phyloP scores from a whole-genome alignment of 176 grass and related monocot species.

The Bolboschoenus planiculmis region DNA sequence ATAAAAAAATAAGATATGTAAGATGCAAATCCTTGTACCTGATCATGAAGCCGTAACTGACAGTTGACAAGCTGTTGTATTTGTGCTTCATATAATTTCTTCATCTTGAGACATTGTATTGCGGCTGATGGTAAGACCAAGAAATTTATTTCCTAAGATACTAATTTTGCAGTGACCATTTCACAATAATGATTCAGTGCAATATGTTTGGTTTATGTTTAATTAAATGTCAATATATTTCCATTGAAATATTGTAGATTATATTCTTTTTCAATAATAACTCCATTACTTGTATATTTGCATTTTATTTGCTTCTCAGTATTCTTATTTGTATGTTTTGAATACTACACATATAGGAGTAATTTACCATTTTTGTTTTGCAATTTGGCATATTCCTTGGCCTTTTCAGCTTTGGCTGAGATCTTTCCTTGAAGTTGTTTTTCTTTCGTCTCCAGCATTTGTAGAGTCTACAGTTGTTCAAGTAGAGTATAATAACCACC shows the following conservation, averaged over 20 bases:
- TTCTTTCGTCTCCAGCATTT: conserved; percentile 69
- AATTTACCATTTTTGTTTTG: conserved; percentile 61
- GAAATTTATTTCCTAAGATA: not conserved
- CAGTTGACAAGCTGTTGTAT: conserved; percentile 56
- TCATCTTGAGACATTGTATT: conserved; percentile 63
- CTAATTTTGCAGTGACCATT: not conserved
- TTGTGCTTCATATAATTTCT: conserved; percentile 62
- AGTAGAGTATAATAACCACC: not conserved
- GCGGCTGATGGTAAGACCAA: conserved; percentile 44
- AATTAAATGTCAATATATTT: not conserved
- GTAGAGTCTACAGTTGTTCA: conserved; percentile 32
- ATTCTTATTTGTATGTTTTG: not conserved
- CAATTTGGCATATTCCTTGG: conserved; percentile 58
- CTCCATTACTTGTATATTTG: not conserved
- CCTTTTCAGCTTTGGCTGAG: conserved; percentile 48
- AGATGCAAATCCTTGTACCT: conserved; percentile 26
- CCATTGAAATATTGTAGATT: not conserved
- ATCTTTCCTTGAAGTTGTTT: conserved; percentile 52
- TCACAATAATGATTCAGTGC: not conserved
- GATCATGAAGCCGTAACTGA: conserved; percentile 65
- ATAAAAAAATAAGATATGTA: not conserved
- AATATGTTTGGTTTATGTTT: not conserved
- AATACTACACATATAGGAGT: not conserved
- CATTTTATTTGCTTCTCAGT: not conserved
- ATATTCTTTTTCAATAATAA: not conserved